Base-by-base conservation (phyloP, 2,329 filamentous ascomycete species). In the Paraphaeosphaeria minitans region DNA sequence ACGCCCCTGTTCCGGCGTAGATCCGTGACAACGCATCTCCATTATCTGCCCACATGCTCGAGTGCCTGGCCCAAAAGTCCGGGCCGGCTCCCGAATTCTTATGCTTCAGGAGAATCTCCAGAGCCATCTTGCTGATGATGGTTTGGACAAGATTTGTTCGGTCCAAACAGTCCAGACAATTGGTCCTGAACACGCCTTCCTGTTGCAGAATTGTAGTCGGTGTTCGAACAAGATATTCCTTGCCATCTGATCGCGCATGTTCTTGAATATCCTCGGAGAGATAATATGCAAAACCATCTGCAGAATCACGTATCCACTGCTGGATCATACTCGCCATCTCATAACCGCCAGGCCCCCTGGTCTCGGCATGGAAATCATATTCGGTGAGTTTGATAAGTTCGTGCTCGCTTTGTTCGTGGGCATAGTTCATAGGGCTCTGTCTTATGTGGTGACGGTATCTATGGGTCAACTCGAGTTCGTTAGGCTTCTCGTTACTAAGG, bases 281-380 rank as follows among this genome's bases (percentile, higher is more conserved):
- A 68, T 93, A 97, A 73, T 96, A 98, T n/a, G 90, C 93, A 76
- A 99, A 99, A 0, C 88, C 88, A 63, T 96, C 89, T 7, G 92
- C 89, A 24, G 92, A 95, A 56, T 87, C 78, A 59, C 91, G 87
- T 37, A 98, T 91, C 66, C 91, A 88, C 50, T 86, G 84, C 47
- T 89, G 87, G 62, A 99, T 97, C 66, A 90, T 87, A 66, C 85
- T 89, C n/a, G 94, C 95, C 56, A 92, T 92, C 74, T 96, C 93
- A 72, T 97, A 98, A 3, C 94, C 94, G 56, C 86, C 85, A 0
- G 91, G 89, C 0, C 91, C 92, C 69, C 90, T 90, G 1, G 95
- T 97, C 76, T 98, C 93, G 3, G 93, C 94, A 72, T 98, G 93
- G 60, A 99, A 98, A 77, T 99, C 95, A 72, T 95, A 99, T 70